phyloP scores from a whole-genome alignment of 371 early-diverging fungal genomes.

The Apophysomyces elegans region DNA sequence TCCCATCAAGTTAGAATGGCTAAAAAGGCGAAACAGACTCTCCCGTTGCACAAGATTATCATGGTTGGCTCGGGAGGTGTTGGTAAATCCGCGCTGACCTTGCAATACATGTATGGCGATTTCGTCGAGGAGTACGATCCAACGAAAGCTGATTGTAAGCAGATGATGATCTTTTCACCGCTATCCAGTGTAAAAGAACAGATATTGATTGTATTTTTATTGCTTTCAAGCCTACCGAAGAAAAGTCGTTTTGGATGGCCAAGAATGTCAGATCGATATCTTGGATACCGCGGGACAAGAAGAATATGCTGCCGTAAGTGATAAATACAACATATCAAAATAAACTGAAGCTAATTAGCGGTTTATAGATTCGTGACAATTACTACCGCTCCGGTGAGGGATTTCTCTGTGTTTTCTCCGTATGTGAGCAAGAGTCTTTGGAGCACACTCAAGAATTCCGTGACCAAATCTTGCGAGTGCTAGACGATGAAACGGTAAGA shows the following conservation, averaged over 20 bases:
- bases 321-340: background rate
- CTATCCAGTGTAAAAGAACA: background rate
- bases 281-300: constrained; percentile 95
- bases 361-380: constrained; percentile 82
- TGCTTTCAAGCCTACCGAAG: constrained; percentile 63
- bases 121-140: constrained; percentile 96
- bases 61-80: constrained; percentile 96
- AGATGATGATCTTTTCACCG: background rate
- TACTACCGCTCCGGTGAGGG: constrained; percentile 93
- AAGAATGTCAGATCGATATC: constrained; percentile 89
- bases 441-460: constrained; percentile 85
- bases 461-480: constrained; percentile 87
- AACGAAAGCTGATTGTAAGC: constrained; percentile 88
- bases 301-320: constrained; percentile 79
- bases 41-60: constrained; percentile 87
- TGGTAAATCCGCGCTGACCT: constrained; percentile 91
- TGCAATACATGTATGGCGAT: constrained; percentile 93
- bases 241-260: constrained; percentile 67
- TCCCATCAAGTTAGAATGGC: constrained; percentile 18
- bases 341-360: background rate
- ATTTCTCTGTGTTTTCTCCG: constrained; percentile 87
- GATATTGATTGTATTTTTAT: constrained; percentile 4
- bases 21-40: constrained; percentile 61
- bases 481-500: constrained; percentile 80
- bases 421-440: constrained; percentile 84